phyloP scores from a whole-genome alignment of 192 early-diverging fungal genomes.

The Podila clonocystis region DNA sequence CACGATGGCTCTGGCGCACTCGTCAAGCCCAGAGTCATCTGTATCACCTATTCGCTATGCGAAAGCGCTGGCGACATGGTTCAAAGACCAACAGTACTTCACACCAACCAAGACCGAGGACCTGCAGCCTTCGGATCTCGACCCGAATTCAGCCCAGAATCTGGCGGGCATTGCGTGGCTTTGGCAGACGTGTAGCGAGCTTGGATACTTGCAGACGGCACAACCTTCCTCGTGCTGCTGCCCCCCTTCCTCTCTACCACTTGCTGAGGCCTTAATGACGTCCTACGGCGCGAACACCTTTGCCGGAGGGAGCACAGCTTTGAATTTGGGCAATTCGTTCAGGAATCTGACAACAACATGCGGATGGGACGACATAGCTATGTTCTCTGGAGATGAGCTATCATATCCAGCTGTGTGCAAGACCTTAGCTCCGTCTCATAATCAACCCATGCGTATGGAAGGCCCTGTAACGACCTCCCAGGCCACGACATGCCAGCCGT shows the following conservation, averaged over 20 bases:
- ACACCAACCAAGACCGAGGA: slow-evolving; percentile 42
- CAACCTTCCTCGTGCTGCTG: slow-evolving; percentile 34
- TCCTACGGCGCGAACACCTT: neutral
- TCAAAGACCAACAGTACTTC: slow-evolving; percentile 30
- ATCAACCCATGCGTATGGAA: no score
- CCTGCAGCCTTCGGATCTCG: slow-evolving; percentile 46
- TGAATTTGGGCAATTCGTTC: no score
- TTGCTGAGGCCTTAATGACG: slow-evolving; percentile 9
- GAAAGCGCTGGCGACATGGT: slow-evolving; percentile 24
- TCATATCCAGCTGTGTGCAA: no score
- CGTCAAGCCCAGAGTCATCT: neutral
- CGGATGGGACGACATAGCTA: no score
- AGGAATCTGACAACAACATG: no score
- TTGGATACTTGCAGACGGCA: slow-evolving; percentile 68
- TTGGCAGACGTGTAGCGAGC: slow-evolving; percentile 78
- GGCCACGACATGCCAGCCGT: neutral
- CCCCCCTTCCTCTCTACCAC: slow-evolving; percentile 51
- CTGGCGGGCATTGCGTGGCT: slow-evolving; percentile 54
- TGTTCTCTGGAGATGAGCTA: no score
- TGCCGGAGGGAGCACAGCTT: no score
- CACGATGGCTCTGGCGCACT: slow-evolving; percentile 15
- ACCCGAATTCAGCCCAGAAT: slow-evolving; percentile 32
- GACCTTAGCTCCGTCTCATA: no score
- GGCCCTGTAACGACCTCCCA: neutral
- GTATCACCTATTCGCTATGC: slow-evolving; percentile 3